Evolutionary conservation across 345 rosid genomes (phyloP), one percentile per base, ranked within the genome.

Genomic region (Mercurialis annua): DNA sequence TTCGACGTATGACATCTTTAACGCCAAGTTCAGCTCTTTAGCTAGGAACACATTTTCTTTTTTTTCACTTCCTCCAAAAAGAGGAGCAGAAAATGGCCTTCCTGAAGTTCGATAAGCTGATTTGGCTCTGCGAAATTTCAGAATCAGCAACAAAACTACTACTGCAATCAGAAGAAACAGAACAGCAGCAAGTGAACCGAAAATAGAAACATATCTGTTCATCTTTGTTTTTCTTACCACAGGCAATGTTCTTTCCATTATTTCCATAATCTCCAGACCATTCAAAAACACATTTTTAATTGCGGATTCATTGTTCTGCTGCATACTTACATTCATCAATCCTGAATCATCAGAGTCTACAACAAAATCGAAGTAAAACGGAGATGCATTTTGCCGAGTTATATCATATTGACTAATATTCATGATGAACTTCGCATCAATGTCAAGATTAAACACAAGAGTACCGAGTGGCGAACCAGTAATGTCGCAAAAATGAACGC

Each of bases 401-500:
- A 0, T 7, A 0, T 0, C 0, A 2, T 15, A 66, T 5, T 88
- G 82, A 12, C 64, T 21, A 18, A 90, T 73, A 27, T 2, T 2
- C 38, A 1, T 0, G 8, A 59, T 24, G 65, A 50, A 71, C 12
- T 79, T 43, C 0, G 72, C 68, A 55, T 65, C 69, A 24, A 90
- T 63, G 50, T 69, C 79, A 21, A 88, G 81, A 51, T 60, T 61
- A 69, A 90, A 85, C 9, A 2, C 2, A 0, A 70, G 0, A 8
- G 2, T 18, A 47, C 66, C 38, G 24, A 0, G 5, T 1, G 68
- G 1, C 5, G 0, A 0, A 48, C 75, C 66, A 23, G 75, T 5
- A 36, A 82, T 27, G 70, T 90, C 87, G 47, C 83, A 85, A 63
- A 90, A 90, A 56, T 90, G 86, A 55, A 63, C 34, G 72, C 88